Base-by-base conservation (phyloP, 2,329 filamentous ascomycete genomes). In the Colletotrichum acutatum region DNA sequence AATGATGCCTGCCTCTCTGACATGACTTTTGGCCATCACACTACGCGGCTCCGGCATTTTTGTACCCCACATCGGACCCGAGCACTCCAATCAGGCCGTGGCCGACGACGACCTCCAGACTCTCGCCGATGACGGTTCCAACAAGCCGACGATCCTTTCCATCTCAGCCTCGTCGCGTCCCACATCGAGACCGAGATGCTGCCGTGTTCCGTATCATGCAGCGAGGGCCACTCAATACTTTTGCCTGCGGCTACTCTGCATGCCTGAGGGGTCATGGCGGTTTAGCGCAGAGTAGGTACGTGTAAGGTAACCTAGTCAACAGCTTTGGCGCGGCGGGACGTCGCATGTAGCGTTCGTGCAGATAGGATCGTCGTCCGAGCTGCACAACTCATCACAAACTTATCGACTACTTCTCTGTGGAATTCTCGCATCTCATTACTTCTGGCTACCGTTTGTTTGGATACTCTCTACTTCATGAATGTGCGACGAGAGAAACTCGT, bases 101-200 rank as follows among this genome's bases (percentile, higher is more conserved):
- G 26, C 34, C 64, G 64, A 52, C 32, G 49, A 52, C 68, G 28
- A 58, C 28, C 19, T 24, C 68, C 57, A 37, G 58, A 67, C 26
- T n/a, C 37, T 52, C 34, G 57, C 68, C 64, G 57, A 68, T n/a
- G 32, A 56, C 68, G 58, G 68, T 24, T 28, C 58, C 16, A 24
- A 49, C 16, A 30, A 49, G 30, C 49, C 28, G 52, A 56, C 58
- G 34, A 62, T 52, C 42, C 46, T 37, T 46, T 8, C 42, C 19
- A n/a, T 9, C n/a, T 8, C 42, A 49, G 19, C 42, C 19, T 52
- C n/a, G 2, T 37, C 30, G 5, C 24, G 61, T 30, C 24, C 66
- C 67, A 69, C 67, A 58, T 12, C 34, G n/a, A 14, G 14, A 30
- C 53, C 49, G 42, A 57, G 46, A n/a, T 34, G 66, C n/a, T 42